phyloP scores from a whole-genome alignment of 257 asterid genomes.

The Capsicum baccatum region DNA sequence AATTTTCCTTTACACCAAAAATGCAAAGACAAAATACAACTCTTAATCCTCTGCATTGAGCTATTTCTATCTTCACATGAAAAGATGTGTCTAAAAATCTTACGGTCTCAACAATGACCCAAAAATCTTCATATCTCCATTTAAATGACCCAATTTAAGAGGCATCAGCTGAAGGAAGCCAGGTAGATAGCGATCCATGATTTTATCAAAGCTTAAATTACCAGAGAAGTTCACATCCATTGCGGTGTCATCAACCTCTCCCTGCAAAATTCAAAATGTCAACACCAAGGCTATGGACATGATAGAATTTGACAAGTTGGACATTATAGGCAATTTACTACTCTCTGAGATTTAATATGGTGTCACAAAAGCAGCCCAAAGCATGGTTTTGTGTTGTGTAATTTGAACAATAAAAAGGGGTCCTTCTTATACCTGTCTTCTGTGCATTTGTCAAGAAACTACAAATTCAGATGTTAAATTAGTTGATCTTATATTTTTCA shows the following conservation, averaged over 20 bases:
- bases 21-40: background rate
- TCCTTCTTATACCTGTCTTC: background rate
- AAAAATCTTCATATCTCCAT: slow-evolving; percentile 96
- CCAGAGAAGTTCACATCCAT: slow-evolving; percentile 99
- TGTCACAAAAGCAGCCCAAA: slow-evolving; percentile 6
- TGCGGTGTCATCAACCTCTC: slow-evolving; percentile 93
- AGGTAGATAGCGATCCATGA: slow-evolving; percentile 86
- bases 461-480: slow-evolving; percentile 3
- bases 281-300: slow-evolving; percentile 18
- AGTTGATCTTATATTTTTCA: slow-evolving; percentile 17
- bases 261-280: slow-evolving; percentile 58
- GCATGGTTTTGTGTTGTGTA: background rate
- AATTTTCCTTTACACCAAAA: slow-evolving; percentile 18
- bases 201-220: slow-evolving; percentile 80
- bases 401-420: background rate
- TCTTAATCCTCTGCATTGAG: slow-evolving; percentile 17
- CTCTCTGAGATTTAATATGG: slow-evolving; percentile 8
- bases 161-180: slow-evolving; percentile 80
- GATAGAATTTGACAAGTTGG: slow-evolving; percentile 21
- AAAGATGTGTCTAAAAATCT: slow-evolving; percentile 44
- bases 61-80: slow-evolving; percentile 14
- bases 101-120: slow-evolving; percentile 97
- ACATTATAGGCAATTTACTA: slow-evolving; percentile 13
- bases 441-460: slow-evolving; percentile 16
- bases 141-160: slow-evolving; percentile 79